A percentile compares a stretch with the other conserved stretches of the same genome.
These are phyloP conservation scores for Eutrema salsugineum DNA, from an alignment of 441 rosid genomes.

Conservation along the genomic window DNA sequence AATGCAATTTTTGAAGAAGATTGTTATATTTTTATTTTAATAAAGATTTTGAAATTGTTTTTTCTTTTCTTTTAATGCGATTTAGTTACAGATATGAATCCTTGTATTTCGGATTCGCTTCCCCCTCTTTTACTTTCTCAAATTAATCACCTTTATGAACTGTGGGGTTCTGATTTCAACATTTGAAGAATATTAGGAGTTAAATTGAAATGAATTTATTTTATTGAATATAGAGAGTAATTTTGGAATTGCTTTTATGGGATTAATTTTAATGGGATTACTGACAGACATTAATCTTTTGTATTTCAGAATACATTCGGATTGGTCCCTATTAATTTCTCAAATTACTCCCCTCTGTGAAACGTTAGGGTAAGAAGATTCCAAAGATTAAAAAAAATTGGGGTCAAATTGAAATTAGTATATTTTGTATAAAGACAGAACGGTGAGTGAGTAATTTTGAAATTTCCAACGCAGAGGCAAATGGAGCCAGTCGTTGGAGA, in stretches of 20 bases:
- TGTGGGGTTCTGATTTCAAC: neutral
- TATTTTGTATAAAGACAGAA: neutral
- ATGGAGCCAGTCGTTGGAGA: constrained; percentile 9
- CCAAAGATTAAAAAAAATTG: neutral
- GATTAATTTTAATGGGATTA: neutral
- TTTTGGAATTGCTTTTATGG: neutral
- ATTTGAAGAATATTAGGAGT: neutral
- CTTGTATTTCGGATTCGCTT: neutral
- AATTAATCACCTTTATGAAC: neutral
- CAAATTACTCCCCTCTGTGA: neutral
- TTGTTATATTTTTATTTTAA: neutral
- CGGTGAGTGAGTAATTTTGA: neutral
- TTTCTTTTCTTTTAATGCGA: neutral
- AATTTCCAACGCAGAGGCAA: neutral
- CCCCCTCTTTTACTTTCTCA: neutral
- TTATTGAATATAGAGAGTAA: neutral
- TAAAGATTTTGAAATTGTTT: neutral
- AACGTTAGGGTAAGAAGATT: neutral
- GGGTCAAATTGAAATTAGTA: neutral
- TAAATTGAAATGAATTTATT: neutral
- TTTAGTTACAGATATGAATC: neutral
- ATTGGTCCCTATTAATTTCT: neutral
- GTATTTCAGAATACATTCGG: neutral
- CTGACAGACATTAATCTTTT: neutral
- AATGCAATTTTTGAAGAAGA: neutral